Conservation (phyloP, 495 filamentous ascomycete species). For the Letharia columbiana region DNA sequence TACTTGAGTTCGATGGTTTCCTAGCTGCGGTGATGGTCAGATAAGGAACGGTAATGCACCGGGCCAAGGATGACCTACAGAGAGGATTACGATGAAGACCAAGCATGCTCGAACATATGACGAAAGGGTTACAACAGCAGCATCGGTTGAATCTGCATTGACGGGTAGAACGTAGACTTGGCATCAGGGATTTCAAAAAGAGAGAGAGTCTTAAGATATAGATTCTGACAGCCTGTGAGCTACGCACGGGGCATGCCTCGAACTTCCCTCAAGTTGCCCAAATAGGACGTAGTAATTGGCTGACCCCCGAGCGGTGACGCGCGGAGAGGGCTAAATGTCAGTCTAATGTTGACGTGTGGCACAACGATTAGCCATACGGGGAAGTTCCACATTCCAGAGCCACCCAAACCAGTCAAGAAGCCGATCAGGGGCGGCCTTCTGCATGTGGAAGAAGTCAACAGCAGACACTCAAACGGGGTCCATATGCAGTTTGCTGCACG, state of each 20-base stretch:
- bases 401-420: not conserved
- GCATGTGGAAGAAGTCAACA: not conserved
- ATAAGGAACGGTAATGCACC: not conserved
- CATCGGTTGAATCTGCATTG: constrained; percentile 5
- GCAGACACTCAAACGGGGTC: not conserved
- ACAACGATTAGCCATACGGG: not conserved
- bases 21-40: constrained; percentile 2
- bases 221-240: not conserved
- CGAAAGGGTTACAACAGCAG: constrained; percentile 15
- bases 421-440: not conserved
- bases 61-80: constrained; percentile 1
- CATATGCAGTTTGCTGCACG: not conserved
- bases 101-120: constrained; percentile 17
- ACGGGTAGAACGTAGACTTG: not conserved
- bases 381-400: not conserved
- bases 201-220: not conserved
- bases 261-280: not conserved
- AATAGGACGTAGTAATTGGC: not conserved
- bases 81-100: constrained; percentile 10
- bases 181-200: constrained; percentile 4
- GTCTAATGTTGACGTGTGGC: not conserved
- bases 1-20: constrained; percentile 8
- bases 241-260: not conserved
- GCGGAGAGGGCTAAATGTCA: not conserved
- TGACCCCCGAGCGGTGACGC: not conserved